Conservation (phyloP, 1,284 basidiomycete genomes). For the Rhodotorula sp. region DNA sequence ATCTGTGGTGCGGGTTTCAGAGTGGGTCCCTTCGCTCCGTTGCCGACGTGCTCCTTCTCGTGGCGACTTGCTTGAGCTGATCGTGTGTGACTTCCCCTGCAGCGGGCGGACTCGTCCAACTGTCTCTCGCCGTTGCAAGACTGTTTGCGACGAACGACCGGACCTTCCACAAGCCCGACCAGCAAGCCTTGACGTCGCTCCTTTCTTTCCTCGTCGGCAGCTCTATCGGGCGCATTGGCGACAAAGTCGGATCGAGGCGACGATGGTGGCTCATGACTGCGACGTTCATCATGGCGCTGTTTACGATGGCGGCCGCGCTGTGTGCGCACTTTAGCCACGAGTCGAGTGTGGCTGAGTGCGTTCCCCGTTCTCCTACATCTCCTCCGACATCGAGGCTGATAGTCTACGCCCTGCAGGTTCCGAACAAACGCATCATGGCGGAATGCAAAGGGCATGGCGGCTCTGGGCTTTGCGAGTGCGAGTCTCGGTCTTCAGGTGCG, state of each 20-base stretch:
- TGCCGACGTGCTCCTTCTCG: background rate
- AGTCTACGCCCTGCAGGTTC: background rate
- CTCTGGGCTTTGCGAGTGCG: constrained; percentile 67
- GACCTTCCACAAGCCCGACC: constrained; percentile 70
- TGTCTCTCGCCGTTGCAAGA: constrained; percentile 62
- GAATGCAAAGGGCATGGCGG: constrained; percentile 60
- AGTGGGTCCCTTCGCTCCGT: constrained; percentile 46
- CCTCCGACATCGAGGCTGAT: background rate
- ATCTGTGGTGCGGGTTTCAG: constrained; percentile 84
- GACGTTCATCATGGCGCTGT: constrained; percentile 68
- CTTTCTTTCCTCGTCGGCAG: constrained; percentile 62
- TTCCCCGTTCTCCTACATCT: background rate
- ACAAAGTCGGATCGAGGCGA: constrained; percentile 63
- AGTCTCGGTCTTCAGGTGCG: constrained; percentile 54
- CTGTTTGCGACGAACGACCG: constrained; percentile 60
- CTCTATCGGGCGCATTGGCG: constrained; percentile 51
- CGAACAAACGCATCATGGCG: constrained; percentile 21
- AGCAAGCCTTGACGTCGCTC: constrained; percentile 74
- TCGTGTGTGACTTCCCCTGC: background rate
- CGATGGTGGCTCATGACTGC: constrained; percentile 71
- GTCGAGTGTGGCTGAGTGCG: constrained; percentile 58
- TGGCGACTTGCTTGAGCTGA: background rate
- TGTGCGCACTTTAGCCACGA: constrained; percentile 60
- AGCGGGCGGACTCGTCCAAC: constrained; percentile 55
- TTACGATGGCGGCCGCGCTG: constrained; percentile 70